phyloP scores from a whole-genome alignment of 1,284 basidiomycete genomes.

The Cronartium ribicola region DNA sequence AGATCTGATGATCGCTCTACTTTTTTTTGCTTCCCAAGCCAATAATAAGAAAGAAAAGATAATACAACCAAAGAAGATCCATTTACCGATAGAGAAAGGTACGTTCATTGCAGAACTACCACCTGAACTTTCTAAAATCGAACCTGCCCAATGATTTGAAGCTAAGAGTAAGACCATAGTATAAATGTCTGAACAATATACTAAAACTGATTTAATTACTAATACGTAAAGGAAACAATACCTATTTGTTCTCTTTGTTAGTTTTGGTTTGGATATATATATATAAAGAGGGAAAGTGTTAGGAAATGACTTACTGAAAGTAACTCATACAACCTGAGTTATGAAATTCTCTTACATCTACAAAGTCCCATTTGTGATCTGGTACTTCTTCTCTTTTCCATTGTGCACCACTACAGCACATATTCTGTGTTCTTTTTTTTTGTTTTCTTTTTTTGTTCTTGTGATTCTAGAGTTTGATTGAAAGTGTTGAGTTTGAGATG shows the following conservation, averaged over 20 bases:
- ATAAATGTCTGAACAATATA: conserved; percentile 96
- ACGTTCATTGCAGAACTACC: conserved; percentile 69
- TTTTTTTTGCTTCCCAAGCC: conserved; percentile 85
- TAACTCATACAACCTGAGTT: conserved; percentile 35
- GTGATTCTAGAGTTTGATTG: background rate
- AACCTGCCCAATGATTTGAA: conserved; percentile 82
- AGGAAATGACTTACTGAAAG: conserved; percentile 30
- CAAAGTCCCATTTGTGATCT: conserved; percentile 42
- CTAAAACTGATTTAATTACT: conserved; percentile 88
- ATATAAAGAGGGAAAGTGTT: background rate
- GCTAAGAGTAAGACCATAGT: conserved; percentile 93
- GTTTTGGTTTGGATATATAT: background rate
- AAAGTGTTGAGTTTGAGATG: background rate
- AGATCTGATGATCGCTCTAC: conserved; percentile 85
- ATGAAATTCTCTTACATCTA: conserved; percentile 37
- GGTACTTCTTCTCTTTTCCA: conserved; percentile 42
- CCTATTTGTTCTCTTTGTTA: conserved; percentile 55
- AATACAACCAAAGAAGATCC: conserved; percentile 97
- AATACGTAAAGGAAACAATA: conserved; percentile 87
- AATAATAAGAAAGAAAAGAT: conserved; percentile 91
- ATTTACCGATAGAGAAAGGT: conserved; percentile 77
- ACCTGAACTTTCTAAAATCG: conserved; percentile 73
- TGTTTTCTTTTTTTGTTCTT: background rate
- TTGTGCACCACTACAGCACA: conserved; percentile 38
- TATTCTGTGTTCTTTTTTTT: background rate